Evolutionary conservation across 768 basidiomycete species (phyloP).

Genomic region (Megacollybia marginata): DNA sequence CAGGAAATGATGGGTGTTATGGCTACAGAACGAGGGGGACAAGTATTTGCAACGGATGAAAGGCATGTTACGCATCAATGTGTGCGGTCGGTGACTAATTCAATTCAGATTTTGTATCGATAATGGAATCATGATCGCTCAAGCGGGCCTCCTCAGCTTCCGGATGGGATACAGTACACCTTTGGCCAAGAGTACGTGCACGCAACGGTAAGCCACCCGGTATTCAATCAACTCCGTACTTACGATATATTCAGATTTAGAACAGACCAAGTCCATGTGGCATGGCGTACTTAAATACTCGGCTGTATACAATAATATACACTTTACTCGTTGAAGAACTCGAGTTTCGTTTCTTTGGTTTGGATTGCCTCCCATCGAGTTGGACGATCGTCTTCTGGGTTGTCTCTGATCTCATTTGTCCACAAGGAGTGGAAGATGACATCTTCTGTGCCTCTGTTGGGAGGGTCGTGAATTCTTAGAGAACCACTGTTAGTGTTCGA

Average conservation of each 20-base stretch:
- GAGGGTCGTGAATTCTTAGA: conserved; percentile 66
- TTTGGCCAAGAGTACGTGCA: conserved; percentile 76
- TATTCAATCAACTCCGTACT: neutral
- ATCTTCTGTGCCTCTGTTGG: conserved; percentile 58
- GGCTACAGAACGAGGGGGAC: conserved; percentile 83
- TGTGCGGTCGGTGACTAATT: neutral
- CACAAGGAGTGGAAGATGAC: conserved; percentile 67
- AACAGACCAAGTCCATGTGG: conserved; percentile 88
- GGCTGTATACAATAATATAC: no score
- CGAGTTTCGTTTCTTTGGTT: conserved; percentile 45
- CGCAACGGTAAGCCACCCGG: conserved; percentile 62
- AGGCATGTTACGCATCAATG: conserved; percentile 36
- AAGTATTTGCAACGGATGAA: conserved; percentile 93
- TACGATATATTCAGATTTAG: conserved; percentile 60
- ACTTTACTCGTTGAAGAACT: conserved; percentile 63
- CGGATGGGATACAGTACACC: conserved; percentile 85
- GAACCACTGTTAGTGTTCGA: neutral
- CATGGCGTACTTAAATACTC: conserved; percentile 63
- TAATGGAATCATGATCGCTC: conserved; percentile 99
- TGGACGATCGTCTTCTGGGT: conserved; percentile 40
- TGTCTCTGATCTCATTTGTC: conserved; percentile 37
- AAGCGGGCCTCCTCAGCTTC: conserved; percentile 87
- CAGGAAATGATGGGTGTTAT: conserved; percentile 99
- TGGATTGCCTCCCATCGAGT: conserved; percentile 63
- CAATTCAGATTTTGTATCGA: conserved; percentile 93